Evolutionary conservation across 495 filamentous ascomycete species (phyloP), one percentile per base, ranked within the genome.

Genomic region (Evernia prunastri): DNA sequence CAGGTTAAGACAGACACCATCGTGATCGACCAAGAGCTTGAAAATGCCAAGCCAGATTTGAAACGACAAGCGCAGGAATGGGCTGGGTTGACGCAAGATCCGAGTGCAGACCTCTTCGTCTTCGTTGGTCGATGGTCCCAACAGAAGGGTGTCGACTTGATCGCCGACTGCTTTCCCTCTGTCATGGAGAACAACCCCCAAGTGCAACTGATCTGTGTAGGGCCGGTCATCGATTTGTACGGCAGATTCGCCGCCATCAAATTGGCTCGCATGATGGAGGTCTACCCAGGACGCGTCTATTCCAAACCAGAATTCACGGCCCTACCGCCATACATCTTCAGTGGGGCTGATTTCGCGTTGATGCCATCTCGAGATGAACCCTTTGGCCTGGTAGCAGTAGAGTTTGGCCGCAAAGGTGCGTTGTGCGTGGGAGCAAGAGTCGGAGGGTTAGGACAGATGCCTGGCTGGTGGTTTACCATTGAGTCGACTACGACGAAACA

Each of bases 351-450:
- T 59, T 91, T 92, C 64, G 88, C 88, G 15, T 76, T 92, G 40
- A 91, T 92, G 61, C 88, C 89, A 8, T 89, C 86, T n/a, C 84
- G 89, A 66, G 89, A 92, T 66, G 89, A 92, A 71, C 89, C 89
- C 0, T 92, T 92, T 67, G 89, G 89, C 35, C 74, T 92, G n/a
- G 89, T 91, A 8, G 89, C 88, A 42, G 88, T 91, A 49, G 88
- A 91, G 70, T 91, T 91, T 66, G 88, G 88, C 27, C 80, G 88
- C 31, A 90, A 91, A 71, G 88, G 88, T 54, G 89, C 88, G 17
- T 78, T 91, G 20, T 87, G 88, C 56, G 86, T 91, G 57, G 88
- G 88, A 23, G 85, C 87, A 45, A 74, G 81, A 60, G 80, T 83
- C 25, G 80, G 80, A 61, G 88, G 88, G 31, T 78, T 91, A 39